A percentile compares a stretch with the other conserved stretches of the same genome.
Evolutionary conservation across 2,329 filamentous ascomycete genomes (phyloP).

Genomic region (Cyclaneusma minus): DNA sequence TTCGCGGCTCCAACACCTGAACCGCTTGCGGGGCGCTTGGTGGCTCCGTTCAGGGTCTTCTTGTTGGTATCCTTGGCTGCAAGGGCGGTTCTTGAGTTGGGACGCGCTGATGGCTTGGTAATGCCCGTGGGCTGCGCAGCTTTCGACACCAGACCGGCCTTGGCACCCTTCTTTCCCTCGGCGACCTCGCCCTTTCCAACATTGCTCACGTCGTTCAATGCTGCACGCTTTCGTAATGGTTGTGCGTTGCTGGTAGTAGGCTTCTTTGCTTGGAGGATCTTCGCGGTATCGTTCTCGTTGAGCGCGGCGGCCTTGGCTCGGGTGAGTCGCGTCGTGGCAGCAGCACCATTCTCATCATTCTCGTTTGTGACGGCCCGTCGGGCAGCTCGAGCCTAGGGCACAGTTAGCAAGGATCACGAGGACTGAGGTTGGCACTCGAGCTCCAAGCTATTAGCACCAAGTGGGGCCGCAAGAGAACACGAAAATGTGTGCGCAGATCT

Average conservation of each 20-base stretch:
- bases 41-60: slow-evolving; percentile 40
- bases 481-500: too few species aligned
- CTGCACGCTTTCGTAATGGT: slow-evolving; percentile 59
- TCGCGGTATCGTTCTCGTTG: slow-evolving; percentile 44
- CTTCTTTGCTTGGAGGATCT: slow-evolving; percentile 58
- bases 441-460: too few species aligned
- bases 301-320: slow-evolving; percentile 77
- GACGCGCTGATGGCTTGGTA: slow-evolving; percentile 48
- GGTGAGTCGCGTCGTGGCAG: slow-evolving; percentile 65
- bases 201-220: slow-evolving; percentile 91
- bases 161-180: slow-evolving; percentile 66
- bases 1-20: slow-evolving; percentile 47
- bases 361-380: slow-evolving; percentile 73
- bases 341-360: slow-evolving; percentile 74
- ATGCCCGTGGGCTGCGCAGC: slow-evolving; percentile 67
- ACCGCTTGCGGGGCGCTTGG: slow-evolving; percentile 60
- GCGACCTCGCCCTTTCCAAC: slow-evolving; percentile 59
- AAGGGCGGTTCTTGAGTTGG: slow-evolving; percentile 43
- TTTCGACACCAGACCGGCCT: slow-evolving; percentile 63
- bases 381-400: slow-evolving; percentile 56
- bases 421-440: too few species aligned
- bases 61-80: slow-evolving; percentile 49
- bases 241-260: slow-evolving; percentile 30
- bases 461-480: too few species aligned
- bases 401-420: too few species aligned